These are phyloP conservation scores for Kwoniella dejecticola DNA, from an alignment of 768 basidiomycete genomes.

Conservation along the genomic window DNA sequence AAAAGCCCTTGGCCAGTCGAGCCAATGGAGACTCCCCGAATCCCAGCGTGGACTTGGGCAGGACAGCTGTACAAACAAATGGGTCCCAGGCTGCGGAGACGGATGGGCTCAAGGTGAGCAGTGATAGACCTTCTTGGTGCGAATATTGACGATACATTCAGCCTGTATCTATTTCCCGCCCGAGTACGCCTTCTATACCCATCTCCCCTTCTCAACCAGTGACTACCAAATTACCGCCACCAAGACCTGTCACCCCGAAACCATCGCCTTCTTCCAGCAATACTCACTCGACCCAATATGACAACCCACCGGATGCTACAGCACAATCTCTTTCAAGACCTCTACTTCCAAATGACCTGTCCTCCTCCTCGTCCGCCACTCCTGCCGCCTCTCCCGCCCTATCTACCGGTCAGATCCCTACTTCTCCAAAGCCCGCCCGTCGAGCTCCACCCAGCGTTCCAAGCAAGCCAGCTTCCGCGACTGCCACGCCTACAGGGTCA, in stretches of 20 bases:
- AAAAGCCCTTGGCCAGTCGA: neutral
- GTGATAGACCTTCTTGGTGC: neutral
- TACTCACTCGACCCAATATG: neutral
- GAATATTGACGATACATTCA: neutral
- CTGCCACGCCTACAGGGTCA: conserved; percentile 7
- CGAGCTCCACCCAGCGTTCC: conserved; percentile 24
- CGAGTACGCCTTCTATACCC: conserved; percentile 9
- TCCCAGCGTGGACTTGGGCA: conserved; percentile 10
- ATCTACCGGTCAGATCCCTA: conserved; percentile 1
- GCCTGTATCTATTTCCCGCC: conserved; percentile 6
- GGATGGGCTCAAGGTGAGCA: conserved; percentile 4
- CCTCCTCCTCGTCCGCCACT: neutral
- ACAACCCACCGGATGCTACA: neutral
- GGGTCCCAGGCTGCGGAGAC: neutral
- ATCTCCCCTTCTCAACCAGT: conserved; percentile 4
- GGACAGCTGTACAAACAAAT: neutral
- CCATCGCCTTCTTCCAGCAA: neutral
- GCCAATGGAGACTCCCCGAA: conserved; percentile 3
- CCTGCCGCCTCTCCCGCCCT: conserved; percentile 4
- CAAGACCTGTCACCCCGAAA: conserved; percentile 22
- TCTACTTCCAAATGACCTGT: neutral
- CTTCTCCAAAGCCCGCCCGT: conserved; percentile 14
- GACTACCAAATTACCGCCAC: neutral
- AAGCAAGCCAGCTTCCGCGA: conserved; percentile 9
- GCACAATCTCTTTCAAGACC: neutral